phyloP scores from a whole-genome alignment of 2,329 filamentous ascomycete species.

The Graphilbum fragrans region DNA sequence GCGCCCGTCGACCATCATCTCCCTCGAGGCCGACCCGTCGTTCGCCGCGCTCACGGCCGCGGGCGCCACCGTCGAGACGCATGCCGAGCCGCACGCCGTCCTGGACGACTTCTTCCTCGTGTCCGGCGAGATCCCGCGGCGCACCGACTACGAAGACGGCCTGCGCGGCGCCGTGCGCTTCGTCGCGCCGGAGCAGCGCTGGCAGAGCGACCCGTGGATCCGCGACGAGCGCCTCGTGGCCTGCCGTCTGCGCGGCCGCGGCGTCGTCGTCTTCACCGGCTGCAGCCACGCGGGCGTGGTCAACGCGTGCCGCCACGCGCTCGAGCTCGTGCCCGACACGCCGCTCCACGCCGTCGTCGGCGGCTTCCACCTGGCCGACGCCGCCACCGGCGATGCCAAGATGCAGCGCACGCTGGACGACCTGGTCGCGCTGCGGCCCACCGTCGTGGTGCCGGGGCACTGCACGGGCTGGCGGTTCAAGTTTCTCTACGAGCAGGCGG shows the following conservation, averaged over 20 bases:
- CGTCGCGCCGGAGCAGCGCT: conserved; percentile 22
- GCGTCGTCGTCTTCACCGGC: conserved; percentile 41
- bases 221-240: conserved; percentile 40
- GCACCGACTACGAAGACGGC: conserved; percentile 35
- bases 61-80: conserved; percentile 26
- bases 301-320: conserved; percentile 34
- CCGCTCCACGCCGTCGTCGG: conserved; percentile 38
- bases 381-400: conserved; percentile 27
- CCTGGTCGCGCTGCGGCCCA: conserved; percentile 31
- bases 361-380: conserved; percentile 39
- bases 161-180: conserved; percentile 31
- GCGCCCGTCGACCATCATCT: conserved; percentile 21
- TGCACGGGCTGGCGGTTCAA: conserved; percentile 45
- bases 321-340: conserved; percentile 20
- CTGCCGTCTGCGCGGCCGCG: conserved; percentile 27
- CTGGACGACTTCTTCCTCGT: conserved; percentile 38
- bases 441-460: conserved; percentile 39
- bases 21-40: conserved; percentile 38
- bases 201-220: conserved; percentile 36
- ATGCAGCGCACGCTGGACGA: conserved; percentile 33
- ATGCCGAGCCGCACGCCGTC: conserved; percentile 27
- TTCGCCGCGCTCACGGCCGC: conserved; percentile 32
- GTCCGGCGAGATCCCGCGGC: conserved; percentile 39
- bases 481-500: conserved; percentile 35
- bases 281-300: conserved; percentile 44